phyloP scores from a whole-genome alignment of 768 basidiomycete species.

The Peribolospora kevripleyi region DNA sequence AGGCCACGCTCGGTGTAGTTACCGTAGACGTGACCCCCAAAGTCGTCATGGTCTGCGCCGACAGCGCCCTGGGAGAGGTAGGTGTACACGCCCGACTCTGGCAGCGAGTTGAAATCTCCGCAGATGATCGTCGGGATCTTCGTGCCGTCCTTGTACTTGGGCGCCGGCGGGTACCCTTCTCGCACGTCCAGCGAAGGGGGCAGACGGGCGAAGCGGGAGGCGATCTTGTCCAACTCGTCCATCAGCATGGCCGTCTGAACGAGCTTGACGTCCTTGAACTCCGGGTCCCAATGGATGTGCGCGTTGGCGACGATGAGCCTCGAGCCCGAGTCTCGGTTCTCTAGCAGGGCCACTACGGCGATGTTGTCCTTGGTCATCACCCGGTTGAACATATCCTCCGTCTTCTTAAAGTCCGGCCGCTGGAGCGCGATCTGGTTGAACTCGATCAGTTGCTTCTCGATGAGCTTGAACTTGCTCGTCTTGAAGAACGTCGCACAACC shows the following conservation, averaged over 20 bases:
- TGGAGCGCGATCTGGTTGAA: constrained; percentile 83
- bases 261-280: constrained; percentile 84
- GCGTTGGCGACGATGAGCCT: constrained; percentile 71
- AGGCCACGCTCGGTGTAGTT: constrained; percentile 75
- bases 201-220: constrained; percentile 55
- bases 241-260: constrained; percentile 80
- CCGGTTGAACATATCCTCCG: constrained; percentile 98
- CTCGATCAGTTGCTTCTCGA: constrained; percentile 81
- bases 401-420: constrained; percentile 78
- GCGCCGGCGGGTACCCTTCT: constrained; percentile 23
- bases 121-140: constrained; percentile 79
- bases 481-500: constrained; percentile 96
- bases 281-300: constrained; percentile 82
- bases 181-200: constrained; percentile 30
- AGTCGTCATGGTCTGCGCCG: constrained; percentile 54
- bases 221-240: constrained; percentile 80
- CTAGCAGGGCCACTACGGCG: constrained; percentile 61
- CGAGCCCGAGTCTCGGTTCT: constrained; percentile 64
- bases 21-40: constrained; percentile 75
- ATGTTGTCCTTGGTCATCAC: constrained; percentile 87
- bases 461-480: constrained; percentile 61
- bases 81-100: constrained; percentile 71
- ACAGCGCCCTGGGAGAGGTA: constrained; percentile 51
- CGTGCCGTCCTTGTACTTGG: constrained; percentile 51
- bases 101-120: constrained; percentile 88